Conservation (phyloP, 1,139 yeast species). For the Saccharomyces hybrid region DNA sequence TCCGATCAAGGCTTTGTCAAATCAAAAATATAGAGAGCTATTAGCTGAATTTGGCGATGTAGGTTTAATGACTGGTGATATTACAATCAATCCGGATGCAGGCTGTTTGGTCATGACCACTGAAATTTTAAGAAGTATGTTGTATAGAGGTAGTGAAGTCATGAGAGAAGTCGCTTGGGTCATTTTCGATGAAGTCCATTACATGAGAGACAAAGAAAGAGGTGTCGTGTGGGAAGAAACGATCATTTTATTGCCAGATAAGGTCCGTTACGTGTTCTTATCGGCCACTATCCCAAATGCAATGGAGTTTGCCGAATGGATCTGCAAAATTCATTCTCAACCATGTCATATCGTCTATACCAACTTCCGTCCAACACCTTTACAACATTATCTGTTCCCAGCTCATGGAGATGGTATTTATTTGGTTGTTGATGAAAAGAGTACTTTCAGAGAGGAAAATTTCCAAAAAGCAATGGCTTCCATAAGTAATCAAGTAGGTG, state of each 20-base stretch:
- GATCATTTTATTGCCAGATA: constrained; percentile 88
- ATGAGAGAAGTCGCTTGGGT: constrained; percentile 98
- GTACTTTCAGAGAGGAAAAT: constrained; percentile 91
- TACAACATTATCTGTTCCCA: constrained; percentile 94
- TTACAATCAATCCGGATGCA: constrained; percentile 93
- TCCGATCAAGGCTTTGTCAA: constrained; percentile 93
- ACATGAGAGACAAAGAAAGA: constrained; percentile 90
- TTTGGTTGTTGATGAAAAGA: constrained; percentile 94
- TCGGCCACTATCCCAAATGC: constrained; percentile 99
- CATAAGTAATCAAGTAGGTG: constrained; percentile 74
- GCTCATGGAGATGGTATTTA: constrained; percentile 97
- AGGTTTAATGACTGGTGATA: constrained; percentile 97
- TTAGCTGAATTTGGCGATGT: constrained; percentile 91
- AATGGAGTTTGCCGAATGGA: constrained; percentile 98
- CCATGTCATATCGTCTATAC: constrained; percentile 99
- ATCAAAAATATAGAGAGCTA: constrained; percentile 92
- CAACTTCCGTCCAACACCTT: constrained; percentile 96
- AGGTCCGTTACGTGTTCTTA: constrained; percentile 77
- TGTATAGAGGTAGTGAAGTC: constrained; percentile 87
- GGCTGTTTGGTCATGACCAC: constrained; percentile 97
- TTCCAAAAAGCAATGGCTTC: constrained; percentile 98
- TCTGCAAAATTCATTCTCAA: constrained; percentile 86
- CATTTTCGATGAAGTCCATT: constrained; percentile 91
- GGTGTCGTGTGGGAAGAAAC: constrained; percentile 99
- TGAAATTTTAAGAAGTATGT: constrained; percentile 87